Evolutionary conservation across 768 basidiomycete genomes (phyloP).

Genomic region (Xerocomus brunneocitrinus): DNA sequence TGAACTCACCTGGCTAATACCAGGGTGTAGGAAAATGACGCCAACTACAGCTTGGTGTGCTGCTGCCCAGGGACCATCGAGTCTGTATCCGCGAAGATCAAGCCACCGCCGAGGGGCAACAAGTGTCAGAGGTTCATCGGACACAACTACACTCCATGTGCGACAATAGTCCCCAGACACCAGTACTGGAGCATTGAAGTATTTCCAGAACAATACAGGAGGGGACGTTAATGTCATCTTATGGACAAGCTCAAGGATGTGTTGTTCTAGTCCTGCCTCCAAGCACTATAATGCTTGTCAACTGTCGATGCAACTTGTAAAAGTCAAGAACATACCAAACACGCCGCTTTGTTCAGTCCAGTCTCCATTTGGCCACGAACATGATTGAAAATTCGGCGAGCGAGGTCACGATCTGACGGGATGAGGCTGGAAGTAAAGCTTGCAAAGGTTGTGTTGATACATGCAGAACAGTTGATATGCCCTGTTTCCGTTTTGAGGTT

Average conservation of each 20-base stretch:
- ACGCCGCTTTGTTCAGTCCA: slow-evolving; percentile 28
- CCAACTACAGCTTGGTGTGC: slow-evolving; percentile 66
- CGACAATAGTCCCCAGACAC: slow-evolving; percentile 50
- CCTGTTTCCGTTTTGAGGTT: slow-evolving; percentile 23
- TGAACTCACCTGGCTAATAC: slow-evolving; percentile 60
- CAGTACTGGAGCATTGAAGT: slow-evolving; percentile 53
- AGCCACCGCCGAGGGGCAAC: slow-evolving; percentile 73
- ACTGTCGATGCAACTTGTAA: neutral
- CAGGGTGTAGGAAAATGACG: slow-evolving; percentile 63
- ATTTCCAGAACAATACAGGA: slow-evolving; percentile 64
- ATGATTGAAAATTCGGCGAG: slow-evolving; percentile 13
- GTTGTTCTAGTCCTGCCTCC: slow-evolving; percentile 16
- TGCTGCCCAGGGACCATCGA: slow-evolving; percentile 67
- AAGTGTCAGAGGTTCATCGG: slow-evolving; percentile 40
- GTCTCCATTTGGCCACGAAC: slow-evolving; percentile 12
- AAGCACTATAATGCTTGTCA: slow-evolving; percentile 7
- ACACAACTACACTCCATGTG: slow-evolving; percentile 54
- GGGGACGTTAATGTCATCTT: slow-evolving; percentile 43
- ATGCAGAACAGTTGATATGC: slow-evolving; percentile 31
- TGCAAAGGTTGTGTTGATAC: slow-evolving; percentile 23
- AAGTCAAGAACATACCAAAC: slow-evolving; percentile 28
- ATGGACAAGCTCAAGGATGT: slow-evolving; percentile 32
- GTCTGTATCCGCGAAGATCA: slow-evolving; percentile 58
- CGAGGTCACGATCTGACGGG: slow-evolving; percentile 17
- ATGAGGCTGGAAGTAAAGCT: slow-evolving; percentile 19